Evolutionary conservation across 192 early-diverging fungal genomes (phyloP).

Genomic region (Entomortierella parvispora): DNA sequence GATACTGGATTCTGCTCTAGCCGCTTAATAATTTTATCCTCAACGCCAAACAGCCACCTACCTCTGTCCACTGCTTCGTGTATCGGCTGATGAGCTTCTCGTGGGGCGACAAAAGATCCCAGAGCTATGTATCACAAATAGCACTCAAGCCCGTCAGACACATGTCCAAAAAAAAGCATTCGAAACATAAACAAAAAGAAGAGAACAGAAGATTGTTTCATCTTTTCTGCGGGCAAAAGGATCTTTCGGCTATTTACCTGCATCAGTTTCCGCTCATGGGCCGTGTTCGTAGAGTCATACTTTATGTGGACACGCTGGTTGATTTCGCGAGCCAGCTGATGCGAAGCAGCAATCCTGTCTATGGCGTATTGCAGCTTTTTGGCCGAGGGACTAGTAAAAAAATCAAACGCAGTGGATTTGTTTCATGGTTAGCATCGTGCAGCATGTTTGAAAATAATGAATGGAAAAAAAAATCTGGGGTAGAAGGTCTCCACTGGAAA

Average conservation of each 20-base stretch:
- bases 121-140: slow-evolving; percentile 58
- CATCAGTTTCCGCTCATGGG: slow-evolving; percentile 70
- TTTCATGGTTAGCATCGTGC: too few relatives aligned
- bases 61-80: slow-evolving; percentile 71
- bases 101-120: slow-evolving; percentile 68
- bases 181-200: not conserved
- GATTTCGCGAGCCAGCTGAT: slow-evolving; percentile 65
- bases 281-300: slow-evolving; percentile 66
- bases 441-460: too few relatives aligned
- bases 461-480: too few relatives aligned
- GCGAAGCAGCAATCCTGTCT: slow-evolving; percentile 58
- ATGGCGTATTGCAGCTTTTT: slow-evolving; percentile 63
- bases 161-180: slow-evolving; percentile 3
- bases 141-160: not conserved
- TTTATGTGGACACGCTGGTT: slow-evolving; percentile 68
- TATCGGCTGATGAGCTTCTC: slow-evolving; percentile 56
- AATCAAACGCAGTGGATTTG: too few relatives aligned
- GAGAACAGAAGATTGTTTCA: not conserved
- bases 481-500: too few relatives aligned
- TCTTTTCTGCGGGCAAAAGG: too few relatives aligned
- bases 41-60: slow-evolving; percentile 8
- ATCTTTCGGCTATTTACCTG: slow-evolving; percentile 57
- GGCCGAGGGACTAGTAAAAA: slow-evolving; percentile 56
- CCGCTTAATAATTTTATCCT: too few relatives aligned
- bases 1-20: not conserved